phyloP scores from a whole-genome alignment of 163 green algal genomes.

The Smithsoniella earleae region DNA sequence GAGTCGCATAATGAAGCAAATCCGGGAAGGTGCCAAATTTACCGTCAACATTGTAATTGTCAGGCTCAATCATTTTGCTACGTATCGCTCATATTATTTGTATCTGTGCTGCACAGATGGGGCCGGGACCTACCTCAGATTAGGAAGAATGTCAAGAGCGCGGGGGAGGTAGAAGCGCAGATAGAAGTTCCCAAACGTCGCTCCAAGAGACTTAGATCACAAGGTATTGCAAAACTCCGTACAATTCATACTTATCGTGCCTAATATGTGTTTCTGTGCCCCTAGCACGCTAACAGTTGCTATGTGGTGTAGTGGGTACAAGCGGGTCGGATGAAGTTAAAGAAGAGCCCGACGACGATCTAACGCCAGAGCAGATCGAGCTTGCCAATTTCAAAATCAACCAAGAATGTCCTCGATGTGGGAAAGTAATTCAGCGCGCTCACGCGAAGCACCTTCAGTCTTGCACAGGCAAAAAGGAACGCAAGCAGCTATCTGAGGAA shows the following conservation, averaged over 20 bases:
- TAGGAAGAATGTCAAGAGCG: background rate
- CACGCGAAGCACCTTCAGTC: conserved; percentile 4
- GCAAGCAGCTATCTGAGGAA: background rate
- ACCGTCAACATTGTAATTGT: background rate
- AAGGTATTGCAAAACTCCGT: background rate
- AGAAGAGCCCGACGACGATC: background rate
- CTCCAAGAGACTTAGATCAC: background rate
- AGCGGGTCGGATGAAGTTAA: background rate
- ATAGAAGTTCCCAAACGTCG: background rate
- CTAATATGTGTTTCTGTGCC: background rate
- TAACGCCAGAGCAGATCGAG: background rate
- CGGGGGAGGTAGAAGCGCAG: background rate
- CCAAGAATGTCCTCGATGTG: background rate
- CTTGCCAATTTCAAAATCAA: background rate
- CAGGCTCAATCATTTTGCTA: too few species aligned
- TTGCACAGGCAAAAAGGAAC: background rate
- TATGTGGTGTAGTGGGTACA: background rate
- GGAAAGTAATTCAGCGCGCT: background rate
- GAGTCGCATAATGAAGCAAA: background rate
- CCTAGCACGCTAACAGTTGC: background rate
- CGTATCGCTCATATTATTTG: too few species aligned
- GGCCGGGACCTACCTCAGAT: background rate
- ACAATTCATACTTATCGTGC: background rate
- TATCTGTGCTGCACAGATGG: background rate
- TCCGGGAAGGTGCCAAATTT: background rate